Conservation (phyloP, 1,284 basidiomycete genomes). For the Heterobasidion annosum region DNA sequence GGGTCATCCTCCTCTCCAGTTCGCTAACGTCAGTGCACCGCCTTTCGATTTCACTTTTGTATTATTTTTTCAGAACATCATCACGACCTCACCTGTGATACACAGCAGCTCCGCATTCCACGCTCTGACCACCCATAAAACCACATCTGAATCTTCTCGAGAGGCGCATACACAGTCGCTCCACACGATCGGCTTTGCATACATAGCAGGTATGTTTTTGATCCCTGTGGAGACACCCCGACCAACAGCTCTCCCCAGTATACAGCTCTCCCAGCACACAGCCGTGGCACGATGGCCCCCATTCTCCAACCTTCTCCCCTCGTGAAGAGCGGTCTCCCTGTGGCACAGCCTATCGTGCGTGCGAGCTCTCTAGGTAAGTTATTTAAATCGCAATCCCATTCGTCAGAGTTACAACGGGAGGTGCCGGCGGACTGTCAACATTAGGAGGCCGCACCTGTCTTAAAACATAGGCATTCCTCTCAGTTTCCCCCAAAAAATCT, state of each 20-base stretch:
- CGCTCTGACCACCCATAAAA: too few relatives aligned
- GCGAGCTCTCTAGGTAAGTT: neutral
- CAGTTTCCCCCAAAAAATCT: neutral
- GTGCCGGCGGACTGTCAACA: slow-evolving; percentile 1
- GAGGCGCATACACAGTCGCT: too few relatives aligned
- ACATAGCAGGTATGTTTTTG: too few relatives aligned
- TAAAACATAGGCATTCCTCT: neutral
- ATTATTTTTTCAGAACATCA: neutral
- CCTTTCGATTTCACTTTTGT: neutral
- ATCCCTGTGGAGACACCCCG: too few relatives aligned
- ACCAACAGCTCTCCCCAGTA: neutral
- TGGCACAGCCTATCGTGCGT: neutral
- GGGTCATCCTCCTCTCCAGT: neutral
- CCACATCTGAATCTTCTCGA: too few relatives aligned
- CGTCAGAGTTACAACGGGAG: neutral
- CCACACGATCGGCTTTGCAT: too few relatives aligned
- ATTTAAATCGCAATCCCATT: neutral
- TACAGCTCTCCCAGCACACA: neutral
- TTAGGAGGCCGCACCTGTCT: neutral
- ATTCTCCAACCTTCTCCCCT: neutral
- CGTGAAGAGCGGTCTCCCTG: neutral
- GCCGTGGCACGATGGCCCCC: neutral
- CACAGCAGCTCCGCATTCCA: too few relatives aligned
- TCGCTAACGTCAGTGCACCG: neutral
- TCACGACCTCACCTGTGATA: neutral